Evolutionary conservation across 768 basidiomycete species (phyloP), one percentile per base, ranked within the genome.

Genomic region (Phaffia australis): DNA sequence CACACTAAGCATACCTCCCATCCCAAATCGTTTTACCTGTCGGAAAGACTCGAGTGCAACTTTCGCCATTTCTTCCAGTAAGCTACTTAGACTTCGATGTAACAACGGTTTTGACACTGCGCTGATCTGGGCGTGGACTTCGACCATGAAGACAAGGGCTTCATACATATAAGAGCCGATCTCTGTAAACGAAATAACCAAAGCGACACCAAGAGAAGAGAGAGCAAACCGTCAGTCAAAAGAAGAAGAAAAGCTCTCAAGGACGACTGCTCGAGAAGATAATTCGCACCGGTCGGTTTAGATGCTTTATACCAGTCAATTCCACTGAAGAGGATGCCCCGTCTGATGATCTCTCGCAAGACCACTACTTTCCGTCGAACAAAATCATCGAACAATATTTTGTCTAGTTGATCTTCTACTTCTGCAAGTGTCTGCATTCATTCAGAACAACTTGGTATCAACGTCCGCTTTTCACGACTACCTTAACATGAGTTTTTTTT

Each of bases 1-100:
- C 75, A 95, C 93, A 57, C 89, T 84, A 54, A 99, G 81, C 95
- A 98, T 98, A 11, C 95, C 95, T 35, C 95, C 95, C 86, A 97
- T 95, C 21, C 93, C 92, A 73, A 95, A 97, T 58, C 86, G 82
- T 72, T 86, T 87, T 51, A 98, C 85, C 76, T 92, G 86, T 71
- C 83, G 83, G 82, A 99, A 93, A 76, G 86, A 88, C 18, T 80
- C 81, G 63, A 97, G 79, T 0, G 92, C 87, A 72, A 92, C 89
- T 11, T 83, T 81, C 18, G 91, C 87, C 21, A 94, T 79, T 66
- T 87, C 86, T 68, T 89, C 86, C 18, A 93, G 86, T 19, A 97
- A 81, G 21, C 85, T 80, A 66, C 84, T 84, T 55, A 98, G 79
- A 30, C 85, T 85, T n/a, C 93, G 84, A 54, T 89, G 84, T 30